Base-by-base conservation (phyloP, 2,329 filamentous ascomycete genomes). In the Pseudogymnoascus sp. region DNA sequence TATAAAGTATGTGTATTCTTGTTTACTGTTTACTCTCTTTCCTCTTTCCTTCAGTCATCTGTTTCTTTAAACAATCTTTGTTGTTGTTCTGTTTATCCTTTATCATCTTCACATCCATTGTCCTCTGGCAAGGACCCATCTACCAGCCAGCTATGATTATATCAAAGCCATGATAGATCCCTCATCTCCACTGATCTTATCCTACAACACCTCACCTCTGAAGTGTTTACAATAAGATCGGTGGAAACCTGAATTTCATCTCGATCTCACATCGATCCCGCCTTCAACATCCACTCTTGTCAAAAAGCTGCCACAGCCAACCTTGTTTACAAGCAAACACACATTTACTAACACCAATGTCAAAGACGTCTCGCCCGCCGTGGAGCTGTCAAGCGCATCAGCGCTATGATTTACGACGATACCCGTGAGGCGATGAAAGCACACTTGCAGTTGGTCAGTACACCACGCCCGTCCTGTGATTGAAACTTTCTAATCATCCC, bases 301-400 rank as follows among this genome's bases (percentile, higher is more conserved):
- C 25, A 52, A 48, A 2, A 18, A 15, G 7, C 42, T 8, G 18
- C 6, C 13, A 2, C 42, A 29, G 15, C 12, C 1, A 27, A 1
- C 13, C n/a, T 15, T 31, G 25, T 31, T 15, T 52, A 15, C 42
- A 15, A 52, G 0, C 3, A 52, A 15, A 4, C 6, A 52, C 25
- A 4, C 18, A 18, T 2, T 33, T 27, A 31, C 31, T 60, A 42
- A 33, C 52, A 3, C 12, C 21, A 31, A 9, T n/a, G 60, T 65
- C 55, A 67, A 58, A 68, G 88, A 66, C 86, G 89, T 40, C 74
- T 93, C 0, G 89, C 89, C 1, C 83, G 89, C 5, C 84, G 89
- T 5, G 89, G 89, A 1, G 89, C 89, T 0, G 86, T 93, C 0
- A 92, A 92, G 71, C 79, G 89, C 0, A 90, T 92, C 85, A 2